Conservation (phyloP, 257 asterid genomes). For the Solanum sitiens region DNA sequence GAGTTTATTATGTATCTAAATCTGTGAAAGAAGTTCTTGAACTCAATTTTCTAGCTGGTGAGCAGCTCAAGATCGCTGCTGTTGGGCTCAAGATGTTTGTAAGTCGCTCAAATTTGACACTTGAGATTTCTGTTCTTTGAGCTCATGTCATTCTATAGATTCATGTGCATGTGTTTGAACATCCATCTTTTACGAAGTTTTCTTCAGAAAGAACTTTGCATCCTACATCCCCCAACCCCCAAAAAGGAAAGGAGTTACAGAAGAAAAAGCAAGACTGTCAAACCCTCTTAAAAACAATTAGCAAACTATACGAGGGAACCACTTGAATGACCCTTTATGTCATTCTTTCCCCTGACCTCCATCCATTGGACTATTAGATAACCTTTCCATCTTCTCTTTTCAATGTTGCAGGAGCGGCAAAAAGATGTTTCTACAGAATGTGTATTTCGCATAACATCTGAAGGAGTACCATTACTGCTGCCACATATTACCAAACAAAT, state of each 20-base stretch:
- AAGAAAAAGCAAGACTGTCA: not conserved
- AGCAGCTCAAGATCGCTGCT: slow-evolving; percentile 93
- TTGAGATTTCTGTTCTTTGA: not conserved
- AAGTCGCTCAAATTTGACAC: slow-evolving; percentile 24
- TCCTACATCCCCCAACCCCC: not conserved
- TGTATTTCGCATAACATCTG: slow-evolving; percentile 87
- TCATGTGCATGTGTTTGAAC: not conserved
- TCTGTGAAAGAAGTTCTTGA: slow-evolving; percentile 80
- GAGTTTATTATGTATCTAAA: slow-evolving; percentile 70
- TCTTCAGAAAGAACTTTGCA: not conserved
- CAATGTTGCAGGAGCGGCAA: slow-evolving; percentile 70
- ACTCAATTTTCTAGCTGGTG: slow-evolving; percentile 67
- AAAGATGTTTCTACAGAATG: slow-evolving; percentile 60
- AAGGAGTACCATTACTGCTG: slow-evolving; percentile 88
- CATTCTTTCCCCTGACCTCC: not conserved
- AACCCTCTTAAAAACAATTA: not conserved
- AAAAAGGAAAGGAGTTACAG: not conserved
- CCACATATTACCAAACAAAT: slow-evolving; percentile 82
- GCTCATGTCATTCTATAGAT: not conserved
- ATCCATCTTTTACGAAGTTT: not conserved
- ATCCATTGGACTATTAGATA: not conserved
- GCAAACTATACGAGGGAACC: not conserved
- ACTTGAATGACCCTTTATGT: not conserved
- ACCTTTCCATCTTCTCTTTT: not conserved
- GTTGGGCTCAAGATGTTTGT: slow-evolving; percentile 98